Evolutionary conservation across 2,329 filamentous ascomycete species (phyloP).

Genomic region (Xylaria sp.): DNA sequence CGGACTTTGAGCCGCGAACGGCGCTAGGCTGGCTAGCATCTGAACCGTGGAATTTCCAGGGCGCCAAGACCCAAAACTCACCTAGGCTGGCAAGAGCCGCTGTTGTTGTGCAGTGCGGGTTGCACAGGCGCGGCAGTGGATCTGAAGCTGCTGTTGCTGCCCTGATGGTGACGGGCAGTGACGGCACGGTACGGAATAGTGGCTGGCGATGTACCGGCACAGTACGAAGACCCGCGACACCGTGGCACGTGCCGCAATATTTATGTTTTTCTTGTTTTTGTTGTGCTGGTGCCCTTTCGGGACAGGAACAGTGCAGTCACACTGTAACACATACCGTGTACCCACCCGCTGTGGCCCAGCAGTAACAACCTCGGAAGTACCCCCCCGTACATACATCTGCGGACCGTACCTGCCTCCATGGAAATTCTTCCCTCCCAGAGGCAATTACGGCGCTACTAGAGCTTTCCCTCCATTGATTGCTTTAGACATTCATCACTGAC

Average conservation of each 20-base stretch:
- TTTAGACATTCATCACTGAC: neutral
- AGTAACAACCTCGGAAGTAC: neutral
- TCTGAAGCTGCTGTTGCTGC: neutral
- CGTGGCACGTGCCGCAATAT: conserved; percentile 20
- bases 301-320: conserved; percentile 3
- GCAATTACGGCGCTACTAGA: conserved; percentile 1
- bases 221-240: neutral
- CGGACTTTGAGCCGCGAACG: neutral
- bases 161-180: neutral
- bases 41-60: conserved; percentile 4
- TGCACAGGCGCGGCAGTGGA: too few species aligned
- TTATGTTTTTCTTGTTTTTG: conserved; percentile 23
- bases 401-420: neutral
- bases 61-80: neutral
- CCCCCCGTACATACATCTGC: neutral
- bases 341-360: neutral
- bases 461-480: neutral
- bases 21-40: neutral
- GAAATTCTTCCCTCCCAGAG: too few species aligned
- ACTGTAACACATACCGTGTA: conserved; percentile 7
- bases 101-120: neutral
- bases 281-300: conserved; percentile 29
- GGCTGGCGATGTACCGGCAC: neutral
- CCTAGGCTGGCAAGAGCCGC: neutral
- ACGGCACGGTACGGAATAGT: neutral